Base-by-base conservation (phyloP, 441 rosid genomes). In the Populus tomentosa region DNA sequence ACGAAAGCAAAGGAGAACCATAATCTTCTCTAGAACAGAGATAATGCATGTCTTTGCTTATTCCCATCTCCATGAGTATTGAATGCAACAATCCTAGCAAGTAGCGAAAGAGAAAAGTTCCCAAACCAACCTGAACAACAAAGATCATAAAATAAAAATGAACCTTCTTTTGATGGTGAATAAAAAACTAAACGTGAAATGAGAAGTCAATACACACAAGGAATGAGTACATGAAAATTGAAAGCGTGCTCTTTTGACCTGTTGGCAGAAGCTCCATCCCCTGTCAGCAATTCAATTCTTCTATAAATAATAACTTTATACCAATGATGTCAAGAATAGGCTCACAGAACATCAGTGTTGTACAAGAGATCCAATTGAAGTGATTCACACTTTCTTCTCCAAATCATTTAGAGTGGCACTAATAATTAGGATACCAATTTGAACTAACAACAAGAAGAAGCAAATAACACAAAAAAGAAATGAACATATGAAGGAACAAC, bases 221-320 rank as follows among this genome's bases (percentile, higher is more conserved):
- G 23, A 93, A 87, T n/a, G 98, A 88, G 85, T 94, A 94, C n/a
- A 90, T 73, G 82, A 94, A 89, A 81, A 94, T 86, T 33, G 90
- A 97, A 69, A 90, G 88, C 10, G 97, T 91, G 82, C 73, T 92
- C 82, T 77, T 88, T 73, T 92, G 87, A 40, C 98, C 97, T 46
- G 96, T 89, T 70, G 97, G 95, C 70, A 94, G 81, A 81, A 94
- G 91, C 85, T 87, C 92, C 98, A 94, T 94, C 38, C 98, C 98
- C 97, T 94, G 85, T 67, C 68, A 79, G 83, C 33, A 69, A 78
- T 70, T 79, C 63, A 36, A 4, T 46, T 61, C 26, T 71, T 62
- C 21, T 30, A 36, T 36, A 36, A 36, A 36, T 36, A 7, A 7
- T 66, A 62, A 53, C 32, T 16, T 18, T 4, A 24, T 18, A 35